phyloP scores from a whole-genome alignment of 305 asterid genomes.

The Plantago coronopus region DNA sequence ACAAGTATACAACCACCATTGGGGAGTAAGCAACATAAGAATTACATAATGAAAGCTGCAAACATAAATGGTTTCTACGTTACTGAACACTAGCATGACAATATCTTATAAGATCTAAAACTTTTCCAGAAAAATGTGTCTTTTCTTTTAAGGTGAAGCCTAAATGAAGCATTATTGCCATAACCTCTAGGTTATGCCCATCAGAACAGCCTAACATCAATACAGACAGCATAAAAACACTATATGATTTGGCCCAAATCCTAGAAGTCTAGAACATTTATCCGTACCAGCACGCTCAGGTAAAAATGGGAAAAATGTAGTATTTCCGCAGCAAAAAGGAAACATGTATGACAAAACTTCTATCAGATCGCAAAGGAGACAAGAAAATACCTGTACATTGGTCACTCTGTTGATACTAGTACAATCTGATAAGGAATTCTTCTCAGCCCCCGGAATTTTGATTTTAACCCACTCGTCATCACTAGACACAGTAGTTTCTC shows the following conservation, averaged over 20 bases:
- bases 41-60: too few relatives aligned
- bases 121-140: background rate
- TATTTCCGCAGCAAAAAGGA: background rate
- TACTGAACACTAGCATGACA: constrained; percentile 9
- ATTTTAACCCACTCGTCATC: constrained; percentile 89
- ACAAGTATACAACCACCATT: too few relatives aligned
- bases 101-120: constrained; percentile 1
- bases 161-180: too few relatives aligned
- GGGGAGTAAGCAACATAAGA: too few relatives aligned
- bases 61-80: background rate
- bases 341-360: background rate
- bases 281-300: background rate
- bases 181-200: constrained; percentile 5
- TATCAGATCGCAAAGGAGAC: constrained; percentile 4
- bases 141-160: too few relatives aligned
- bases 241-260: background rate
- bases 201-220: background rate
- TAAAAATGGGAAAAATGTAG: background rate
- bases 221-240: constrained; percentile 4
- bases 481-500: constrained; percentile 35
- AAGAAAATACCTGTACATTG: constrained; percentile 48
- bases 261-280: background rate
- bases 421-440: constrained; percentile 32
- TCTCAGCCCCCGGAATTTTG: constrained; percentile 40
- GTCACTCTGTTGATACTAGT: constrained; percentile 20